Base-by-base conservation (phyloP, 257 asterid genomes). In the Rehmannia glutinosa region DNA sequence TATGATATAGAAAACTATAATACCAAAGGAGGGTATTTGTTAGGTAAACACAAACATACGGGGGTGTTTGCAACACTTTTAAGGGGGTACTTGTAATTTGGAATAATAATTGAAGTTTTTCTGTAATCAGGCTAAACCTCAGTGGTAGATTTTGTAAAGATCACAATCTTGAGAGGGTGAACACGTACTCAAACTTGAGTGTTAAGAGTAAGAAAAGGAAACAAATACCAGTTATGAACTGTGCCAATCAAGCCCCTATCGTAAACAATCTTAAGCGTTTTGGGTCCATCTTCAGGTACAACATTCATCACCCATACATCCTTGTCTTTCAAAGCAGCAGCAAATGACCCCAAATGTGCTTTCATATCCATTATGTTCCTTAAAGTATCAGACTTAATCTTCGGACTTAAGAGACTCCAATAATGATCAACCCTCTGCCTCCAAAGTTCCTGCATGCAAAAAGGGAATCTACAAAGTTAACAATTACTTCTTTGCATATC, bases 301-400 rank as follows among this genome's bases (percentile, higher is more conserved):
- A 82, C 94, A 61, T 90, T 90, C 97, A 90, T 90, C 72, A 90
- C 96, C 97, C 97, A 90, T 2, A 90, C 90, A 12, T 86, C 83
- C 79, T 82, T 87, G 51, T 90, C 96, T 66, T 86, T 90, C 79
- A 90, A 74, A 41, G 94, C 92, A 42, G 94, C 96, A 42, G 86
- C 97, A 78, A 86, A 90, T 19, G 96, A 87, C 15, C 97, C 97
- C 71, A 90, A 67, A 74, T 90, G 74, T 33, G 97, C 96, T 68
- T 88, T 90, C 97, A 90, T 87, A 78, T 90, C 97, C 96, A 90
- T 87, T 41, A 90, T 69, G 60, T 90, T 90, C 80, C 97, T 82
- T 66, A 87, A 13, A 10, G 86, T 77, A 56, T 90, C 83, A 1
- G 94, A 71, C 25, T 78, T 66, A 52, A 84, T 68, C 73, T 87